phyloP scores from a whole-genome alignment of 352 stramenopile species.

The Phytophthora tubulina region DNA sequence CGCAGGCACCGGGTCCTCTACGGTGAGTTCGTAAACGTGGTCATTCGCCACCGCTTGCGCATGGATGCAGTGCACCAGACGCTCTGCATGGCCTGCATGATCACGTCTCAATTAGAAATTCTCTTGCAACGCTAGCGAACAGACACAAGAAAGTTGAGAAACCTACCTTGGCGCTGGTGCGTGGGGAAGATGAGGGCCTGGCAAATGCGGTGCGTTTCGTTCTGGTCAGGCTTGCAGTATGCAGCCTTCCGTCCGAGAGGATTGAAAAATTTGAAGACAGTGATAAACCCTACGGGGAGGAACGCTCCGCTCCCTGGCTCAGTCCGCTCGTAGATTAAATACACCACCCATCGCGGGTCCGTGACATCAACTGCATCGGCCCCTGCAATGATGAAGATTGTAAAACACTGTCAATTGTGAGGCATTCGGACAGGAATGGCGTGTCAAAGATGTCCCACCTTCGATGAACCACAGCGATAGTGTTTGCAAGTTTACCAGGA shows the following conservation, averaged over 20 bases:
- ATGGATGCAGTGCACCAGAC: conserved; percentile 76
- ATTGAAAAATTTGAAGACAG: conserved; percentile 87
- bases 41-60: conserved; percentile 57
- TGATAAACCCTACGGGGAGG: conserved; percentile 74
- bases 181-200: conserved; percentile 83
- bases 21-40: conserved; percentile 83
- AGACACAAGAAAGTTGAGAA: not conserved
- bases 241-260: conserved; percentile 66
- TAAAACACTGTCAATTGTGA: no score
- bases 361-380: conserved; percentile 78
- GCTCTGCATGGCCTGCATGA: conserved; percentile 71
- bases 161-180: conserved; percentile 78
- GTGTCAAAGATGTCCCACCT: conserved; percentile 40
- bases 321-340: conserved; percentile 75
- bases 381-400: conserved; percentile 32
- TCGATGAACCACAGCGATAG: conserved; percentile 88
- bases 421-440: not conserved
- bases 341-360: conserved; percentile 81
- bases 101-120: conserved; percentile 9
- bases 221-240: conserved; percentile 49
- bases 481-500: conserved; percentile 78
- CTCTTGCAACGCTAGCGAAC: not conserved
- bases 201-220: conserved; percentile 86
- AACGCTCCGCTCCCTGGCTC: conserved; percentile 29
- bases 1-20: conserved; percentile 85